phyloP scores from a whole-genome alignment of 768 basidiomycete genomes.

The Rhizopogon roseolus region DNA sequence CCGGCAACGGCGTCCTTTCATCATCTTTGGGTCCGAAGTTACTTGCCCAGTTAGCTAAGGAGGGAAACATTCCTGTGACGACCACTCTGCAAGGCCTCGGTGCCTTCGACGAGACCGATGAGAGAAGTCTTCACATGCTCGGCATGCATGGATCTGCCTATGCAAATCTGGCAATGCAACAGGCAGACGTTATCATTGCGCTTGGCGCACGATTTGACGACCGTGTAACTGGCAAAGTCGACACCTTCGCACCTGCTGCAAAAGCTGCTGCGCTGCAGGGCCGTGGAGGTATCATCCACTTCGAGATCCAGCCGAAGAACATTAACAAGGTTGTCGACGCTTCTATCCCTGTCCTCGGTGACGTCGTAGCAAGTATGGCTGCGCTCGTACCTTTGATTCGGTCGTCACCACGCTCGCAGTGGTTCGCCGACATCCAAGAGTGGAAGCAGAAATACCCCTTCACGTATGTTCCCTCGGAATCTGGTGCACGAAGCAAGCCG shows the following conservation, averaged over 20 bases:
- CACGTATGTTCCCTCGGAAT: slow-evolving; percentile 62
- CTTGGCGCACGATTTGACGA: slow-evolving; percentile 97
- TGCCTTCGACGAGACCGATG: slow-evolving; percentile 88
- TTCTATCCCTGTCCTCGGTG: slow-evolving; percentile 89
- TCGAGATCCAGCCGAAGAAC: slow-evolving; percentile 98
- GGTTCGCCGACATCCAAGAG: slow-evolving; percentile 76
- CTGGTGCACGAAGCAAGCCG: slow-evolving; percentile 74
- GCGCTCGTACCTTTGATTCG: slow-evolving; percentile 79
- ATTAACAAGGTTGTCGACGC: slow-evolving; percentile 98
- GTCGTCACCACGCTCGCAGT: slow-evolving; percentile 57
- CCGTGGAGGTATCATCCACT: slow-evolving; percentile 96
- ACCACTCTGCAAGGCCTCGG: slow-evolving; percentile 96
- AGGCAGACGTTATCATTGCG: slow-evolving; percentile 96
- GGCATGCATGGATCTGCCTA: slow-evolving; percentile 99
- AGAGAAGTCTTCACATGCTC: slow-evolving; percentile 90
- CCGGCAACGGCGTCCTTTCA: slow-evolving; percentile 85
- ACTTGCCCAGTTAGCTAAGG: slow-evolving; percentile 68
- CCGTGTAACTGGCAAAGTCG: slow-evolving; percentile 91
- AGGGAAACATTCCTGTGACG: slow-evolving; percentile 94
- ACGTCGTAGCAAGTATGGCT: slow-evolving; percentile 81
- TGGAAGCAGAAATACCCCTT: slow-evolving; percentile 94
- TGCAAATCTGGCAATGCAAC: slow-evolving; percentile 96
- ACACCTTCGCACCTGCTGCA: slow-evolving; percentile 88
- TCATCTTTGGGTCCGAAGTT: slow-evolving; percentile 79
- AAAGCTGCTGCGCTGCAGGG: slow-evolving; percentile 79